Percentiles rank a stretch among this genome's conserved stretches.
Evolutionary conservation across 352 stramenopile genomes (phyloP).

Genomic region (Phytophthora colocasiae): DNA sequence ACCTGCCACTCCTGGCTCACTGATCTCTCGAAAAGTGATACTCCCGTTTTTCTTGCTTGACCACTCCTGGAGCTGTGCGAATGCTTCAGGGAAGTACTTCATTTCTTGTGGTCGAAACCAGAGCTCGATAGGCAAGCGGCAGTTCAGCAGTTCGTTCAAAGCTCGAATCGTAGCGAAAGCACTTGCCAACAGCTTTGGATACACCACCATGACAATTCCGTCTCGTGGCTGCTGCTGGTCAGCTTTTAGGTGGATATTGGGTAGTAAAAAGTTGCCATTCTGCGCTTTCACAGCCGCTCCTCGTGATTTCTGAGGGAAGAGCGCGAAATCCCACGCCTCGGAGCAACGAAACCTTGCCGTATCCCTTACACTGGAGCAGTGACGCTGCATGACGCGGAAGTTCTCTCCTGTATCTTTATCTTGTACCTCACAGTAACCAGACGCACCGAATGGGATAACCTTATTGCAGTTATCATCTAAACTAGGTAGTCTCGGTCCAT

Average conservation of each 20-base stretch:
- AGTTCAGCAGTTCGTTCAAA: constrained; percentile 38
- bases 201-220: constrained; percentile 61
- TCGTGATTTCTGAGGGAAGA: constrained; percentile 40
- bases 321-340: constrained; percentile 52
- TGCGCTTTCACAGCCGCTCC: constrained; percentile 15
- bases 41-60: constrained; percentile 24
- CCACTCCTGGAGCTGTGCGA: constrained; percentile 36
- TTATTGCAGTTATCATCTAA: constrained; percentile 27
- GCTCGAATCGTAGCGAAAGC: constrained; percentile 45
- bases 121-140: constrained; percentile 55
- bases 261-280: constrained; percentile 14
- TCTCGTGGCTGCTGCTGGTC: constrained; percentile 16
- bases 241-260: constrained; percentile 18
- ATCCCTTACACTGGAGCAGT: constrained; percentile 41
- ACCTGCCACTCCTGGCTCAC: constrained; percentile 28
- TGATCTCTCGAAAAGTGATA: constrained; percentile 40
- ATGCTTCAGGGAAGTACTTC: constrained; percentile 22
- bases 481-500: constrained; percentile 19
- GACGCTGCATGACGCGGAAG: constrained; percentile 44
- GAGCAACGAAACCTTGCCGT: constrained; percentile 52
- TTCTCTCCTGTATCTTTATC: constrained; percentile 46
- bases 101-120: constrained; percentile 54
- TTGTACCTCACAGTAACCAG: constrained; percentile 33
- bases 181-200: constrained; percentile 53
- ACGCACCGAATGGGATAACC: constrained; percentile 24